Base-by-base conservation (phyloP, 768 basidiomycete genomes). In the Pleurotus salmoneostramineus region DNA sequence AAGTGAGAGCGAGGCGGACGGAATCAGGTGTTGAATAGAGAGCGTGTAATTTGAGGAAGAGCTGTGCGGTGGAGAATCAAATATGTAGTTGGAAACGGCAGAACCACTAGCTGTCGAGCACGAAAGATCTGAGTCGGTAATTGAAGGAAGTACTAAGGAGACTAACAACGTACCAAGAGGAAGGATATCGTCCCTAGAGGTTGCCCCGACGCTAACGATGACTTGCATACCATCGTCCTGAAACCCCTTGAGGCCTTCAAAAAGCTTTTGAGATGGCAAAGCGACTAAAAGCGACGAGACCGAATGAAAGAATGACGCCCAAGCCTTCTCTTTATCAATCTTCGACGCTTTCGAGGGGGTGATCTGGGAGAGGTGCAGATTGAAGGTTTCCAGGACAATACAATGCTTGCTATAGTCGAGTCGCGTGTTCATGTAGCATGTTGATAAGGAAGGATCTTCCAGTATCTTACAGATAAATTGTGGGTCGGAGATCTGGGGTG, bases 401-500 rank as follows among this genome's bases (percentile, higher is more conserved):
- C 36, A 40, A 2, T 40, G 35, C 52, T 54, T 54, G 4, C 37
- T 54, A 31, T 54, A 54, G 27, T 54, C 52, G 12, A 54, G 52
- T 4, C 52, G 52, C 15, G 52, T 54, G 15, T 54, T 36, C 52
- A 54, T 54, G 17, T 40, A 54, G 4, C n/a, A n/a, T 6, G 37
- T 14, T 31, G 52, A 54, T n/a, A 43, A 40, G 8, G 8, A 10
- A 6, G 35, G 15, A 14, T 54, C 52, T 31, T 54, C 52, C 40
- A 54, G 21, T 3, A 54, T 42, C 10, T 54, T 54, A 27, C 52
- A 54, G 40, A 54, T 54, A 40, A 43, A 54, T 40, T 40, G 37
- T 8, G 52, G 40, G 15, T 33, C 6, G 0, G 52, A 36, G 5
- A 54, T 10, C 27, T 54, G 36, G 5, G 35, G 4, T 4, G 52